Evolutionary conservation across 2,329 filamentous ascomycete species (phyloP).

Genomic region (Arthrobotrys sphaeroides): DNA sequence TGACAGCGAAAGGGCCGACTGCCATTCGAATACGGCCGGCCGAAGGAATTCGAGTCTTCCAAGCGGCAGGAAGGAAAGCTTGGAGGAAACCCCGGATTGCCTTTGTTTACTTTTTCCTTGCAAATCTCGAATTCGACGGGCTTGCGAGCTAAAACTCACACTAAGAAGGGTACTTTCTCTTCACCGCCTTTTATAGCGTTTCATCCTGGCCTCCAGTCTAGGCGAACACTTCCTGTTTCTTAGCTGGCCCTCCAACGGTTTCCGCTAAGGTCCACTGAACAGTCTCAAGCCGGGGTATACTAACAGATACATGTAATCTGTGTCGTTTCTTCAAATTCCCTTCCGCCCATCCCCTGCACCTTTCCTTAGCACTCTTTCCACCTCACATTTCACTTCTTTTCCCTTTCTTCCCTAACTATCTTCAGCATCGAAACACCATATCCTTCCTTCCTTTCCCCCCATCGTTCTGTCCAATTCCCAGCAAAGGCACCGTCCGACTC

Average conservation of each 20-base stretch:
- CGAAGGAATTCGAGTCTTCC: conserved; percentile 27
- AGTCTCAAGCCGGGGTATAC: conserved; percentile 52
- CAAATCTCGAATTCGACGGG: conserved; percentile 47
- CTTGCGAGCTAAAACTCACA: conserved; percentile 38
- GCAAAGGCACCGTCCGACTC: neutral
- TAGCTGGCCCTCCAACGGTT: conserved; percentile 48
- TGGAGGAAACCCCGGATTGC: neutral
- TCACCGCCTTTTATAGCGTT: conserved; percentile 45
- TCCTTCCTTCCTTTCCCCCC: neutral
- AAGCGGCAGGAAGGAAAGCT: conserved; percentile 26
- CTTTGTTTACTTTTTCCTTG: conserved; percentile 53
- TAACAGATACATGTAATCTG: conserved; percentile 46
- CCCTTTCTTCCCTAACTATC: conserved; percentile 21
- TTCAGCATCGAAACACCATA: conserved; percentile 27
- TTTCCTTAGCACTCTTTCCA: conserved; percentile 42
- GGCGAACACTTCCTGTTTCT: conserved; percentile 37
- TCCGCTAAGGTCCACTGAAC: conserved; percentile 48
- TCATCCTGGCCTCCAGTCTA: conserved; percentile 41
- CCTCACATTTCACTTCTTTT: conserved; percentile 21
- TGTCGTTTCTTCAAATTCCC: conserved; percentile 44
- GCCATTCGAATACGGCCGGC: neutral
- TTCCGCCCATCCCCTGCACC: conserved; percentile 45
- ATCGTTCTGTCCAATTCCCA: conserved; percentile 1
- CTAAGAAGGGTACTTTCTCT: conserved; percentile 50
- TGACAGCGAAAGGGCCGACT: conserved; percentile 21